Evolutionary conservation across 768 basidiomycete species (phyloP).

Genomic region (Podaxis mareebaensis): DNA sequence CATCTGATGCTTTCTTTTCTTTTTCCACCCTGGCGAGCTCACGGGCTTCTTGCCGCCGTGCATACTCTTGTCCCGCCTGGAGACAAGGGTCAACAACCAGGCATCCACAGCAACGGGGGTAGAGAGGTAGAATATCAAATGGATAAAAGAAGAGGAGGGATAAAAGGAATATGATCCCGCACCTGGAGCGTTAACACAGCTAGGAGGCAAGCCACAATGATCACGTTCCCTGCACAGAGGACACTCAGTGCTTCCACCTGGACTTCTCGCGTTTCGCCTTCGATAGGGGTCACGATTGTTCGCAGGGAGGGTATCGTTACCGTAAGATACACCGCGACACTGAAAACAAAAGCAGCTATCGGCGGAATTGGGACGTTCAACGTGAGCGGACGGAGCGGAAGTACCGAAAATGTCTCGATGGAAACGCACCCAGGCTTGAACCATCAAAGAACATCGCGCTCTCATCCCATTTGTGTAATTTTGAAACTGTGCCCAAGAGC

Average conservation of each 20-base stretch:
- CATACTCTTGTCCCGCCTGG: constrained; percentile 87
- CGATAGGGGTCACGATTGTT: constrained; percentile 66
- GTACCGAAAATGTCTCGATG: constrained; percentile 1
- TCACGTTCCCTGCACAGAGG: constrained; percentile 83
- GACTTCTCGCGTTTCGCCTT: constrained; percentile 60
- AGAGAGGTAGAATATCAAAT: background rate
- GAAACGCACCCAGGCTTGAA: constrained; percentile 70
- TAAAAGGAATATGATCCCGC: constrained; percentile 28
- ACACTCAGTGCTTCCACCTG: constrained; percentile 78
- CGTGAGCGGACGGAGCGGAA: constrained; percentile 2
- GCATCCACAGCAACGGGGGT: background rate
- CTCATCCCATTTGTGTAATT: constrained; percentile 87
- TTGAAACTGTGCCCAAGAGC: constrained; percentile 70
- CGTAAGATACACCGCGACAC: constrained; percentile 76
- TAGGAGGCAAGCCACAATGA: constrained; percentile 70
- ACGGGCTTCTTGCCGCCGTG: constrained; percentile 59
- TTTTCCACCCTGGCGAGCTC: constrained; percentile 30
- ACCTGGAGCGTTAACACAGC: constrained; percentile 75
- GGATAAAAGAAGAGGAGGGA: constrained; percentile 10
- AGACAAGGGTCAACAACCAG: constrained; percentile 15
- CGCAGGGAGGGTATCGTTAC: constrained; percentile 80
- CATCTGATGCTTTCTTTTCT: constrained; percentile 27
- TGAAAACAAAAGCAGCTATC: constrained; percentile 73
- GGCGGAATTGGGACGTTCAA: constrained; percentile 3
- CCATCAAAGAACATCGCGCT: constrained; percentile 97